Percentiles rank a stretch among this genome's conserved stretches.
phyloP scores from a whole-genome alignment of 768 basidiomycete species.

The Chalciporus piperatus region DNA sequence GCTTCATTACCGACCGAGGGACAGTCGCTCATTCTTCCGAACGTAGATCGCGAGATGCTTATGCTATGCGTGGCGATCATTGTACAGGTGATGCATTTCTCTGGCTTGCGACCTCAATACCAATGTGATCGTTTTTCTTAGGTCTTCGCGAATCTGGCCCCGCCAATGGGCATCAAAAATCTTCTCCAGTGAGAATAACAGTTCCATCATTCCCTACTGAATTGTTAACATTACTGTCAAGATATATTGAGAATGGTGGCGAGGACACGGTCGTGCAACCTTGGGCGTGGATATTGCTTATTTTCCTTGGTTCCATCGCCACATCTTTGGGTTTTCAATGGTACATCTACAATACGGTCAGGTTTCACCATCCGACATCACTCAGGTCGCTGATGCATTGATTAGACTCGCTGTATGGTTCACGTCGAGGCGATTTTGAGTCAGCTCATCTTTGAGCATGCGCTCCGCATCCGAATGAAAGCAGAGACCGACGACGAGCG shows the following conservation, averaged over 20 bases:
- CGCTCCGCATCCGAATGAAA: slow-evolving; percentile 52
- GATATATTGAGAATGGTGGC: slow-evolving; percentile 57
- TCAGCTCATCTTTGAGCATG: slow-evolving; percentile 52
- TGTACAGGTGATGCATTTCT: slow-evolving; percentile 1
- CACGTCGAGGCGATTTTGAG: slow-evolving; percentile 52
- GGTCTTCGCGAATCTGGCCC: slow-evolving; percentile 19
- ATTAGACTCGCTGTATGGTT: slow-evolving; percentile 42
- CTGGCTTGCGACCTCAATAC: neutral
- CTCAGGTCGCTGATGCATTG: neutral
- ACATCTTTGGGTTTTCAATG: slow-evolving; percentile 46
- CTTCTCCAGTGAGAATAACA: slow-evolving; percentile 23
- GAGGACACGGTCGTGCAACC: slow-evolving; percentile 50
- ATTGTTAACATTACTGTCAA: slow-evolving; percentile 23
- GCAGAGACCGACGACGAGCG: slow-evolving; percentile 8
- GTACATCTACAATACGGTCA: slow-evolving; percentile 42
- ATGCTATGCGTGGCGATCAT: slow-evolving; percentile 5
- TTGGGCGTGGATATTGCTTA: slow-evolving; percentile 54
- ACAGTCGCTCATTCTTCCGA: neutral
- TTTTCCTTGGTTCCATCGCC: slow-evolving; percentile 46
- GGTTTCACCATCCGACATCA: neutral
- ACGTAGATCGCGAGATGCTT: slow-evolving; percentile 3
- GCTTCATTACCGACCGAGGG: neutral
- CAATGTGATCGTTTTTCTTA: neutral
- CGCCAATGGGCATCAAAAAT: slow-evolving; percentile 28
- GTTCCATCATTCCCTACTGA: neutral